Evolutionary conservation across 495 filamentous ascomycete genomes (phyloP), one percentile per base, ranked within the genome.

Genomic region (Penicillium silybi): DNA sequence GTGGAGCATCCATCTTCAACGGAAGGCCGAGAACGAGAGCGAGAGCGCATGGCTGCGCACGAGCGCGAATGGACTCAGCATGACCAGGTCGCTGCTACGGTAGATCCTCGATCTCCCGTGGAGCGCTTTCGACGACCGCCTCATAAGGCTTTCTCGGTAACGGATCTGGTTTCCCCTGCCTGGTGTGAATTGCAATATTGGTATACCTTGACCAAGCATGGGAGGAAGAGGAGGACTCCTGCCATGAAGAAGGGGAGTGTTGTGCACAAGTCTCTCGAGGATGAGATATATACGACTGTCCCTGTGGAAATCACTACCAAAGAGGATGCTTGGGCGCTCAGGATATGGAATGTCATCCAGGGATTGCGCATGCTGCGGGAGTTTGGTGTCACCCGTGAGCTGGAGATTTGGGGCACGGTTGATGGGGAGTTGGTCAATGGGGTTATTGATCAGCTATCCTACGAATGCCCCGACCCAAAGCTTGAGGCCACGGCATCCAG

Each of bases 121-220:
- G 80, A 90, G 48, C 85, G 90, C 27, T 97, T 95, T 63, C 85
- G 93, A 19, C 82, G 80, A 2, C 77, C 80, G 18, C 88, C 88
- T 0, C 85, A 80, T 57, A 92, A 88, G 58, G 80, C 87, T 0
- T 80, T 98, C n/a, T 90, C 88, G 1, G 93, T 98, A 4, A 88
- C 90, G 2, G 93, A 98, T 67, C 64, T 98, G 38, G 80, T 92
- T 2, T 86, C 87, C 13, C 90, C 90, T 2, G 82, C 91, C 8
- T 98, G 93, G 93, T 98, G 93, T 65, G 95, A 98, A 66, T 69
- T 97, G 40, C 93, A 98, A 65, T 92, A 96, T 58, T 88, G 82
- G 77, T 97, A 90, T 72, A 85, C 81, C 0, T 78, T 98, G 26
- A 87, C 83, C 2, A 83, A 80, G 39, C 80, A 86, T 60, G 95